Evolutionary conservation across 495 filamentous ascomycete genomes (phyloP), one percentile per base, ranked within the genome.

Genomic region (Trichoderma virens): DNA sequence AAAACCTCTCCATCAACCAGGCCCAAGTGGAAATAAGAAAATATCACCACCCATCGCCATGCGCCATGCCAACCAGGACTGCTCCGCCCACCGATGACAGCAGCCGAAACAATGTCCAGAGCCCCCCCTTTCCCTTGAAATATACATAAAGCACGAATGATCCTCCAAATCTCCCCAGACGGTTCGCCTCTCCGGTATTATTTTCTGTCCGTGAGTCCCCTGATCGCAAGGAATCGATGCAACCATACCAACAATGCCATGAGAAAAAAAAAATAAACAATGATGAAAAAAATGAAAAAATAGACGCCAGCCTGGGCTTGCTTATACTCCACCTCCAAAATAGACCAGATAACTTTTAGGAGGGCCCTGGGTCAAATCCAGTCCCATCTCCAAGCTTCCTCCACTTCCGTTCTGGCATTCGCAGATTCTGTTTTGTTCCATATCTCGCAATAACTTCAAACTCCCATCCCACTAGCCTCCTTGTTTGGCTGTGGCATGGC

Each of bases 101-200:
- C 51, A 56, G 51, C 51, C 51, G 20, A 27, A 56, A 27, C 59
- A 61, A 61, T 25, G 28, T 61, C 59, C 31, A 34, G 59, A 61
- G 31, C 38, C 35, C 59, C 35, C 59, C 59, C 38, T 61, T 41
- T 61, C 59, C 59, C 31, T 61, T 56, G 51, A 56, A 56, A 56
- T 56, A 56, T 56, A 56, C 51, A 56, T 56, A 30, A 56, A 56
- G 25, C 51, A 56, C 51, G 25, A 56, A 56, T 6, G 27, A 56
- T 56, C 51, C 51, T 28, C 51, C 41, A 14, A n/a, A 3, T 13
- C 41, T 45, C 41, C 41, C 41, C 41, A 18, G 9, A 45, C 18
- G 41, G 41, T 3, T 13, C 5, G 5, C 47, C 51, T 56, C 51
- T 27, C 51, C 20, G 25, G 23, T 30, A 56, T 56, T 56, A 28